A percentile compares a stretch with the other conserved stretches of the same genome.
Conservation (phyloP, 1,139 yeast genomes). For the Yamadazyma atmosphaerica region DNA sequence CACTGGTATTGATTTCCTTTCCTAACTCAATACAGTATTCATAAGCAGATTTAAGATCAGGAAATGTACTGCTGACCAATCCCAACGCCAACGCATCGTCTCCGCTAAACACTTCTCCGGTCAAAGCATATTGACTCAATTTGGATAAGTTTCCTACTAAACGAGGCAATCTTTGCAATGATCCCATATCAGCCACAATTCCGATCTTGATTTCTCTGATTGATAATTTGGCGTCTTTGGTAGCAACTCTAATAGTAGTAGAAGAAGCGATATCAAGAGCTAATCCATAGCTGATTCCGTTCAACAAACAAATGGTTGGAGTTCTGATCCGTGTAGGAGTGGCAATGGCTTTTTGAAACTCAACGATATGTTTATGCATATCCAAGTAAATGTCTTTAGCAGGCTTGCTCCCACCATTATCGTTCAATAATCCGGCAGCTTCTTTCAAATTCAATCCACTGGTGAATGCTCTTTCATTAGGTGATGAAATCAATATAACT, state of each 20-base stretch:
- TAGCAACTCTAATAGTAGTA: slow-evolving; percentile 57
- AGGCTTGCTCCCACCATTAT: slow-evolving; percentile 11
- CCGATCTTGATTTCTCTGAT: slow-evolving; percentile 75
- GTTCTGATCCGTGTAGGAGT: slow-evolving; percentile 47
- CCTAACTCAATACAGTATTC: slow-evolving; percentile 54
- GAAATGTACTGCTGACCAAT: slow-evolving; percentile 48
- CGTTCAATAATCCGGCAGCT: slow-evolving; percentile 21
- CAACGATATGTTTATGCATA: slow-evolving; percentile 45
- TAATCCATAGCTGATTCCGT: slow-evolving; percentile 57
- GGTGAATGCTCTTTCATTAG: slow-evolving; percentile 57
- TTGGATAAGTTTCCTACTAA: slow-evolving; percentile 58
- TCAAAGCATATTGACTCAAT: slow-evolving; percentile 61
- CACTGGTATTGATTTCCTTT: slow-evolving; percentile 43
- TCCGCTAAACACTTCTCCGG: slow-evolving; percentile 58
- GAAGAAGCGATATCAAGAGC: slow-evolving; percentile 68
- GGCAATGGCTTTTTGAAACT: slow-evolving; percentile 59
- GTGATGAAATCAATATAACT: slow-evolving; percentile 56
- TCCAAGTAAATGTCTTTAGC: slow-evolving; percentile 23
- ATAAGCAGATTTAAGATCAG: slow-evolving; percentile 51
- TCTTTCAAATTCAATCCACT: slow-evolving; percentile 66
- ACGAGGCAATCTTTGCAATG: slow-evolving; percentile 66
- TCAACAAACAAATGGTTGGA: slow-evolving; percentile 50
- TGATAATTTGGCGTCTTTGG: slow-evolving; percentile 54
- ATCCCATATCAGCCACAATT: slow-evolving; percentile 78
- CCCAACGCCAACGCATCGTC: slow-evolving; percentile 61